Conservation (phyloP, 2,329 filamentous ascomycete genomes). For the Parastagonospora avenae region DNA sequence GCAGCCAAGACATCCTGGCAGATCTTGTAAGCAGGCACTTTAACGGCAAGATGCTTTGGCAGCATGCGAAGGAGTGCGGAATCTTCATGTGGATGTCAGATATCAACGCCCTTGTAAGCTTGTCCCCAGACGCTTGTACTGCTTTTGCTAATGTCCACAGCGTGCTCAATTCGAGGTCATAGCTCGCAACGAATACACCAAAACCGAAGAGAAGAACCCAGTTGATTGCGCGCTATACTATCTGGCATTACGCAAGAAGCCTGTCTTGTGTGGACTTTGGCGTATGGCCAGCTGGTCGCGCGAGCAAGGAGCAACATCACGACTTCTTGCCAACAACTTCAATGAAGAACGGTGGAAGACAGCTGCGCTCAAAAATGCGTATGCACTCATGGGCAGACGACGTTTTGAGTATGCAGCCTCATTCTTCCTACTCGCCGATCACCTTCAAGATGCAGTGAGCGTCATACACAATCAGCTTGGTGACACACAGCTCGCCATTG, state of each 20-base stretch:
- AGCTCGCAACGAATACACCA: slow-evolving; percentile 91
- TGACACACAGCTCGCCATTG: slow-evolving; percentile 87
- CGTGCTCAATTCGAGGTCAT: slow-evolving; percentile 84
- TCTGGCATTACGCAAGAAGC: slow-evolving; percentile 87
- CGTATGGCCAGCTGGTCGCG: slow-evolving; percentile 88
- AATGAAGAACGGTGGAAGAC: slow-evolving; percentile 84
- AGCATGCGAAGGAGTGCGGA: slow-evolving; percentile 81
- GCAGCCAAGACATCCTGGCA: slow-evolving; percentile 84
- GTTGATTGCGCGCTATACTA: slow-evolving; percentile 92
- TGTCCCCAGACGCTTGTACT: not conserved
- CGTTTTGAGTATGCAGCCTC: slow-evolving; percentile 94
- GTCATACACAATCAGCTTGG: slow-evolving; percentile 86
- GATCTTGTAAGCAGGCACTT: slow-evolving; percentile 83
- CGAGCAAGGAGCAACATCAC: slow-evolving; percentile 81
- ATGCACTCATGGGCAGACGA: slow-evolving; percentile 87
- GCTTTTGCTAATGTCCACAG: slow-evolving; percentile 46
- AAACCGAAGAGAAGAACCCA: slow-evolving; percentile 83
- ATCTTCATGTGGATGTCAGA: slow-evolving; percentile 96
- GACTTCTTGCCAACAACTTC: slow-evolving; percentile 89
- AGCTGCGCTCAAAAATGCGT: slow-evolving; percentile 92
- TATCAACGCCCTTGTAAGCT: slow-evolving; percentile 70
- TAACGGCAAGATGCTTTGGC: slow-evolving; percentile 81
- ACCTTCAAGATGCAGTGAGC: slow-evolving; percentile 81
- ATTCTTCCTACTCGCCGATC: slow-evolving; percentile 91
- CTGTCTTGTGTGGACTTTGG: slow-evolving; percentile 89